Evolutionary conservation across 768 basidiomycete genomes (phyloP), one percentile per base, ranked within the genome.

Genomic region (Tricholoma matsutake): DNA sequence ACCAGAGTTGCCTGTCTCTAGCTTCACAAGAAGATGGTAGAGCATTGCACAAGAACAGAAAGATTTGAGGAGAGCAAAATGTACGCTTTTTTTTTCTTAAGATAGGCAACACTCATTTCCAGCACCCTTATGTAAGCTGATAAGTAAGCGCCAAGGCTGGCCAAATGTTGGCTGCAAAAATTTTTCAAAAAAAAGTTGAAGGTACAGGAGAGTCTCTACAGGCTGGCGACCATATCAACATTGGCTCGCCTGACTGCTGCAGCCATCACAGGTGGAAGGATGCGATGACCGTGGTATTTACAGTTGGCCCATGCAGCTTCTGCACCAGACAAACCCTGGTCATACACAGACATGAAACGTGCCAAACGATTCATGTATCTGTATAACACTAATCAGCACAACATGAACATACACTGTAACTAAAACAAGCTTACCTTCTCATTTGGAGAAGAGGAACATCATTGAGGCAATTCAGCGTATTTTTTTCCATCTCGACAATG

Each of bases 381-480:
- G 39, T 47, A 37, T 6, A 8, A 52, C 52, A 18, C n/a, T 43
- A 20, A 41, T 25, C 18, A 18, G 35, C 9, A n/a, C 28, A 13
- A 53, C 32, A 18, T 31, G 25, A 29, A 57, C 29, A 41, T 28
- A 49, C 18, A 25, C 32, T 32, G 18, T n/a, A 37, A 20, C 22
- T 49, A 61, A 53, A 11, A 59, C 37, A 57, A 56, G 64, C 64
- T 58, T 54, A 68, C 69, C 60, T n/a, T 25, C 29, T 49, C 11
- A n/a, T n/a, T n/a, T n/a, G n/a, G n/a, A n/a, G n/a, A n/a, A n/a
- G n/a, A n/a, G n/a, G n/a, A n/a, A n/a, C 68, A 14, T 66, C 53
- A 49, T 75, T 67, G 6, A 78, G 66, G 18, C 68, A 65, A 5
- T 29, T 29, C 6, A 68, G 20, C 11, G 76, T 65, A 60, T 76